Conservation (phyloP, 257 asterid genomes). For the Solanum bulbocastanum region DNA sequence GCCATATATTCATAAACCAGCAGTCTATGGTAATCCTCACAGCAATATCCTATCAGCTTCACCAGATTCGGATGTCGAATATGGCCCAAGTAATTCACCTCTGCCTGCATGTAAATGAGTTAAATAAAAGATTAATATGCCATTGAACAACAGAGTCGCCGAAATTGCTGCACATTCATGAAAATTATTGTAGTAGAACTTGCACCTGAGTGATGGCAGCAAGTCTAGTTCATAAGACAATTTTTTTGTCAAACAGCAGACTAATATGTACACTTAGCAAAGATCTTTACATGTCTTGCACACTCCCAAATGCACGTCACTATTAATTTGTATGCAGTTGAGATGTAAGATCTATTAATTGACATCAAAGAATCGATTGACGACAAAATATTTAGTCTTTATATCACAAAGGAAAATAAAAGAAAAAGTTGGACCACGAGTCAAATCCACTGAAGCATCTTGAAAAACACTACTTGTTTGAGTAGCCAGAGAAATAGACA, state of each 20-base stretch:
- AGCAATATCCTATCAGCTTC: slow-evolving; percentile 85
- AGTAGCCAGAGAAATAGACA: not conserved
- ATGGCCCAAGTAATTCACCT: slow-evolving; percentile 85
- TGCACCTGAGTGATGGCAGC: not conserved
- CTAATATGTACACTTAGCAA: not conserved
- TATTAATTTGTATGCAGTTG: not conserved
- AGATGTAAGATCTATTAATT: not conserved
- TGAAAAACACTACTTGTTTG: not conserved
- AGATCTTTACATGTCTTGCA: not conserved
- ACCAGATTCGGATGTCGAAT: slow-evolving; percentile 77
- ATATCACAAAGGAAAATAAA: not conserved
- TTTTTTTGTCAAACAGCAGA: not conserved
- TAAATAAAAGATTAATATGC: not conserved
- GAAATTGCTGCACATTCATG: not conserved
- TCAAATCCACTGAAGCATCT: not conserved
- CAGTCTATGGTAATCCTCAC: slow-evolving; percentile 77
- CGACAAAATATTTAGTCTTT: not conserved
- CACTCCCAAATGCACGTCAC: not conserved
- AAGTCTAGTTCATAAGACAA: not conserved
- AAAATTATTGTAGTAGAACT: not conserved
- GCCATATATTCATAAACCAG: slow-evolving; percentile 95
- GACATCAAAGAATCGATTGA: not conserved
- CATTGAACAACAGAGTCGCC: not conserved
- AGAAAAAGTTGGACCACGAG: not conserved
- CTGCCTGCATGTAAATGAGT: slow-evolving; percentile 52